phyloP scores from a whole-genome alignment of 2,329 filamentous ascomycete species.

The Venturia effusa region DNA sequence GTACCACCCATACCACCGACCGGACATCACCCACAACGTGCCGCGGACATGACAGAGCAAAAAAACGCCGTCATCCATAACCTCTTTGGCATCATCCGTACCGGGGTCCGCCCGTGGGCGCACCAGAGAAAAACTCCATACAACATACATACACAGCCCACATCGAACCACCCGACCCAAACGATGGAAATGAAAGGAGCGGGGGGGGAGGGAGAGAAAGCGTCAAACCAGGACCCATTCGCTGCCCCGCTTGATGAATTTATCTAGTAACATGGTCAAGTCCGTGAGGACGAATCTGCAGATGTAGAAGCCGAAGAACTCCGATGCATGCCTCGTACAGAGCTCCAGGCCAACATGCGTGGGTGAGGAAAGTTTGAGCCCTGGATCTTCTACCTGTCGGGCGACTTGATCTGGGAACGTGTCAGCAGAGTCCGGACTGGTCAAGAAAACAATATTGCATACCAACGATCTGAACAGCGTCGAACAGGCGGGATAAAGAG shows the following conservation, averaged over 20 bases:
- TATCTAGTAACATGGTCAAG: constrained; percentile 76
- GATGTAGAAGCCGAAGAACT: constrained; percentile 96
- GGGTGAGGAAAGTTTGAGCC: constrained; percentile 79
- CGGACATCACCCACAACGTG: not conserved
- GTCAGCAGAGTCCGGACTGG: constrained; percentile 2
- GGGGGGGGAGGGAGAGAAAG: not conserved
- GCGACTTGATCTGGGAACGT: constrained; percentile 70
- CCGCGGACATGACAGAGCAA: too few relatives aligned
- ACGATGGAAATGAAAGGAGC: not conserved
- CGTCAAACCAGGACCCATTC: constrained; percentile 70
- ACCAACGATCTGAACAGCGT: constrained; percentile 89
- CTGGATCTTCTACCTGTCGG: constrained; percentile 90
- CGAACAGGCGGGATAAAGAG: constrained; percentile 79
- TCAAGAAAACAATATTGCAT: constrained; percentile 27
- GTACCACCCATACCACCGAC: not conserved
- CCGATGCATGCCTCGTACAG: constrained; percentile 82
- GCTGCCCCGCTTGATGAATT: constrained; percentile 90
- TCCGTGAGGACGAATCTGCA: constrained; percentile 91
- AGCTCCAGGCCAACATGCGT: constrained; percentile 94
- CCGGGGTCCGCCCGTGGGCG: not conserved
- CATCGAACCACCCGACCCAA: not conserved
- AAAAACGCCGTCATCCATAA: not conserved
- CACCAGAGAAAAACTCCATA: not conserved
- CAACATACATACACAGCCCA: not conserved
- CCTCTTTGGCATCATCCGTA: not conserved